Evolutionary conservation across 2,329 filamentous ascomycete genomes (phyloP), one percentile per base, ranked within the genome.

Genomic region (Cylindrodendrum hubeiense): DNA sequence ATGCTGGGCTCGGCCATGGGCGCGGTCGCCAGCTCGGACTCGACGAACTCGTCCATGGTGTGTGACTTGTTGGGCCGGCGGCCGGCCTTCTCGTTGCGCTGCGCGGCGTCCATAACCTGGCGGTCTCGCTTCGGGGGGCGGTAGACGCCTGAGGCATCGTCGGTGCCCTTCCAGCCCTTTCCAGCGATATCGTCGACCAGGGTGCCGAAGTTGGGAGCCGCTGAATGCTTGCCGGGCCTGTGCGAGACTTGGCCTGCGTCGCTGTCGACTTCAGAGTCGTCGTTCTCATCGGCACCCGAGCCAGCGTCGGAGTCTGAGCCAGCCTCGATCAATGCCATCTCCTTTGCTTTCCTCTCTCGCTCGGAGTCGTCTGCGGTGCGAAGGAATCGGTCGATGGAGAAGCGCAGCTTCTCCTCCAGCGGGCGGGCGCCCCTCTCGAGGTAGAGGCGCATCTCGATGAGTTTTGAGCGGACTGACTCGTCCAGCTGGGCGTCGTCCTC

Each of bases 301-400:
- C 69, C 77, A 22, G 69, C 68, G 4, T 69, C 77, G 1, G 71
- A 72, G 9, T 72, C 71, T 1, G 70, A 71, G 6, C 59, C 63
- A 8, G 73, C 61, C 30, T 63, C 72, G 63, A 73, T 81, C 41
- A 60, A 73, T 72, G 28, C 63, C 5, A 71, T 66, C 28, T 72
- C 75, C 10, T 78, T 79, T 2, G 77, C 76, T 47, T 81, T 80
- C 4, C 79, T 79, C 74, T 81, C 53, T 74, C 80, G 83, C 67
- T 90, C 87, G 4, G 89, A 86, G 71, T 95, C 91, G 66, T 97
- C 93, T 37, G 94, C 94, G 0, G 94, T 93, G 68, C 94, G 92
- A 21, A 99, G 85, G 26, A 98, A 94, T 77, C 97, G 96, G 79
- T 98, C 95, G 74, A 99, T 94, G 78, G 98, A 95, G 80, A 98